These are phyloP conservation scores for Cordia subcordata DNA, from an alignment of 257 asterid genomes.

Conservation along the genomic window DNA sequence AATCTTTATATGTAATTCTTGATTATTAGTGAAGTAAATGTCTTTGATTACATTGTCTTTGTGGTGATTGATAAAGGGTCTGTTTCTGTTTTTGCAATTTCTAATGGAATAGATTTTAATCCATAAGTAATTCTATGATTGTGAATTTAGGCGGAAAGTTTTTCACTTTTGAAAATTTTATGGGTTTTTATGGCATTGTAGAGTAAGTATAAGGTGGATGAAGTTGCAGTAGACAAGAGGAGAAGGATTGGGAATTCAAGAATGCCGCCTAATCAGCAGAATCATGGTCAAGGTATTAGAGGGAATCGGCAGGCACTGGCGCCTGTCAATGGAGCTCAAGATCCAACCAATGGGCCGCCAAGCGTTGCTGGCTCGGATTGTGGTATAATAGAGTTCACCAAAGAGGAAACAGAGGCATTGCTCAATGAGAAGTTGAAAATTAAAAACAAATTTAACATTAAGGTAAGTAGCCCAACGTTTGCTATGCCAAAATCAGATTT, in stretches of 20 bases:
- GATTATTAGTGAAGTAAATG: too few relatives aligned
- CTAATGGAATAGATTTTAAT: not conserved
- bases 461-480: slow-evolving; percentile 20
- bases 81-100: not conserved
- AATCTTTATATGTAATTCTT: too few relatives aligned
- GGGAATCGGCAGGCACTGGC: slow-evolving; percentile 65
- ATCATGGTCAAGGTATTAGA: slow-evolving; percentile 30
- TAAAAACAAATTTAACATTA: slow-evolving; percentile 54
- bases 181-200: slow-evolving; percentile 15
- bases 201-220: slow-evolving; percentile 53
- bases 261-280: slow-evolving; percentile 41
- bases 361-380: slow-evolving; percentile 63
- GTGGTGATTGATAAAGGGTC: not conserved
- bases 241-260: slow-evolving; percentile 50
- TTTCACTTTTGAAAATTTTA: not conserved
- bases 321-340: slow-evolving; percentile 70
- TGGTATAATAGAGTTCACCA: slow-evolving; percentile 52
- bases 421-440: slow-evolving; percentile 64
- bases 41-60: not conserved
- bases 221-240: slow-evolving; percentile 61
- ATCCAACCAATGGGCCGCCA: slow-evolving; percentile 59
- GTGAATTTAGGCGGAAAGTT: slow-evolving; percentile 2
- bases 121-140: not conserved
- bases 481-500: not conserved
- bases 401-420: slow-evolving; percentile 69